Evolutionary conservation across 2,329 filamentous ascomycete species (phyloP).

Genomic region (Fusarium euwallaceae): DNA sequence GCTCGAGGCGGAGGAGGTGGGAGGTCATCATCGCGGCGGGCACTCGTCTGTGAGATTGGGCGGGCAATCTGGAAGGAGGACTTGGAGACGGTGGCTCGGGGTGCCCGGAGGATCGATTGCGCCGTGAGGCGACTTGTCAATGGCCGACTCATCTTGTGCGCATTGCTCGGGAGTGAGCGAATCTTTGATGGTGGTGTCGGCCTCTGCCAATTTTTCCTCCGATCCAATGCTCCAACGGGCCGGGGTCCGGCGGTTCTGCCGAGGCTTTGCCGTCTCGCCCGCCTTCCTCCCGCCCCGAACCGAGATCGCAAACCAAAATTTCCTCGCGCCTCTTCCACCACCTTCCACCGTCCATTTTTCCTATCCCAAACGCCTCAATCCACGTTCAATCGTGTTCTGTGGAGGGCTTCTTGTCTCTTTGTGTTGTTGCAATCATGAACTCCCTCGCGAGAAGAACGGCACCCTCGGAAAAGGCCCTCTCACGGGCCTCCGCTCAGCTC

Average conservation of each 20-base stretch:
- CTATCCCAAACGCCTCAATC: slow-evolving; percentile 44
- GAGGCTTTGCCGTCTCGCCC: slow-evolving; percentile 53
- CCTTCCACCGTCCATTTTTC: slow-evolving; percentile 44
- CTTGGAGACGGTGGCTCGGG: slow-evolving; percentile 40
- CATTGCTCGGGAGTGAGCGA: slow-evolving; percentile 40
- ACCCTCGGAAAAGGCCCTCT: slow-evolving; percentile 57
- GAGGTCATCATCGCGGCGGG: slow-evolving; percentile 42
- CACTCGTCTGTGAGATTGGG: slow-evolving; percentile 57
- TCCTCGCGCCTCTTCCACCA: slow-evolving; percentile 51
- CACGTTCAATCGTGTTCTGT: slow-evolving; percentile 45
- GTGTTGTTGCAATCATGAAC: slow-evolving; percentile 58
- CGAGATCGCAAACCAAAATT: slow-evolving; percentile 57
- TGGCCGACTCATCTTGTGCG: slow-evolving; percentile 59
- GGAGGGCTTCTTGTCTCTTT: slow-evolving; percentile 45
- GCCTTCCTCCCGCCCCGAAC: slow-evolving; percentile 51
- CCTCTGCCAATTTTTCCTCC: slow-evolving; percentile 46
- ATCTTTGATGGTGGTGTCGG: slow-evolving; percentile 30
- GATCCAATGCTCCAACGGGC: slow-evolving; percentile 18
- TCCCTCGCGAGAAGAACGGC: slow-evolving; percentile 59
- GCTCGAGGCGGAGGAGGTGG: slow-evolving; percentile 36
- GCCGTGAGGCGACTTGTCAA: slow-evolving; percentile 59
- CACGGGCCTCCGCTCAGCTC: slow-evolving; percentile 56
- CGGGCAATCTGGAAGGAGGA: slow-evolving; percentile 45
- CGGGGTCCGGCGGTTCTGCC: slow-evolving; percentile 39
- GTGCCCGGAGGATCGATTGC: slow-evolving; percentile 51